These are phyloP conservation scores for Verbena officinalis DNA, from an alignment of 257 asterid genomes.

Conservation along the genomic window DNA sequence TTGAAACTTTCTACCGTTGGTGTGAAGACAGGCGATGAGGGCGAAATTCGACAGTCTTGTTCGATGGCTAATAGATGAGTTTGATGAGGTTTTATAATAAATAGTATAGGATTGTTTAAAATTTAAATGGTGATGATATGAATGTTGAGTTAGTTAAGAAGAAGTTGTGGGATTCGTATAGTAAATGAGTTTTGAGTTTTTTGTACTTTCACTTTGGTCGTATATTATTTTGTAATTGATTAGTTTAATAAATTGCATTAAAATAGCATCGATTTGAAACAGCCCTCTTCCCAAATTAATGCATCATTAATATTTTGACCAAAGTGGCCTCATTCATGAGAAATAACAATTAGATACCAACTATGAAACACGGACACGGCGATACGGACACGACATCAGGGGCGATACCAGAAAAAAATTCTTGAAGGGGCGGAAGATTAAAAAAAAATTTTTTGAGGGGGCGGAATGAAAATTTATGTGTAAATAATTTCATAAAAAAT, in stretches of 20 bases:
- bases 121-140: not conserved
- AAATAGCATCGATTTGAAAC: no score
- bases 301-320: not conserved
- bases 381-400: no score
- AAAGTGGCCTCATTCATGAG: constrained; percentile 61
- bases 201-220: no score
- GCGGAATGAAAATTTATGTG: no score
- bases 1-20: constrained; percentile 55
- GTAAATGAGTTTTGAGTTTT: no score
- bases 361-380: no score
- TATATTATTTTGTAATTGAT: not conserved
- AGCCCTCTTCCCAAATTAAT: not conserved
- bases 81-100: not conserved
- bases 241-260: no score
- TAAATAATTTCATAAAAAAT: no score
- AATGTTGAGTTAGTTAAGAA: not conserved
- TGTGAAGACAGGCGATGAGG: constrained; percentile 49
- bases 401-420: no score
- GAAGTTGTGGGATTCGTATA: no score
- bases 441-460: no score
- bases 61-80: constrained; percentile 42
- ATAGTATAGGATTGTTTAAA: not conserved
- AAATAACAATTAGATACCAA: constrained; percentile 1
- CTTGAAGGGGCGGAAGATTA: no score
- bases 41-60: constrained; percentile 63